Conservation (phyloP, 1,139 yeast species). For the Geotrichum macrosporum region DNA sequence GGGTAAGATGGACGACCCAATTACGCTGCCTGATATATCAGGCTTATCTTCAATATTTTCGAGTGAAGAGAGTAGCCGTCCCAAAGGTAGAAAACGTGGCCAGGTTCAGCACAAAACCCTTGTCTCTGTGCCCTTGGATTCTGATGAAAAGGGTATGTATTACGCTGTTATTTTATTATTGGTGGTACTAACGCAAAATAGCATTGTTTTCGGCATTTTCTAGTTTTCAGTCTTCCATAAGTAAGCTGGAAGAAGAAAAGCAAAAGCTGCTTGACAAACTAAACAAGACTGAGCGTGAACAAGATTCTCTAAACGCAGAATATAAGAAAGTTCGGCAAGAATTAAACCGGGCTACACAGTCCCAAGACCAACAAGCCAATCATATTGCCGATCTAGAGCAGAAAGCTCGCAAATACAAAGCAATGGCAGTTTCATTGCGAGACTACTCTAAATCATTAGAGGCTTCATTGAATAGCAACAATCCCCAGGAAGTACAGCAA, state of each 20-base stretch:
- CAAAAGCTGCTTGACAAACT: slow-evolving; percentile 16
- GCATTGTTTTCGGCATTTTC: slow-evolving; percentile 30
- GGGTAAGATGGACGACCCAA: slow-evolving; percentile 6
- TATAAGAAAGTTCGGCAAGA: slow-evolving; percentile 20
- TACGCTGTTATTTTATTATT: background rate
- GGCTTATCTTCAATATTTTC: slow-evolving; percentile 31
- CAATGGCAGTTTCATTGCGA: slow-evolving; percentile 23
- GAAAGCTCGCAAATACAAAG: slow-evolving; percentile 26
- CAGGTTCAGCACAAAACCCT: slow-evolving; percentile 27
- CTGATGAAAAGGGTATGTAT: slow-evolving; percentile 28
- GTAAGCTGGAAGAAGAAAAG: slow-evolving; percentile 27
- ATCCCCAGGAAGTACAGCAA: slow-evolving; percentile 17
- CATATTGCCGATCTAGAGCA: slow-evolving; percentile 23
- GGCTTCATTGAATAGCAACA: slow-evolving; percentile 15
- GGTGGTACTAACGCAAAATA: slow-evolving; percentile 4
- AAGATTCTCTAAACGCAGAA: slow-evolving; percentile 22
- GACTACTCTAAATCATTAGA: slow-evolving; percentile 21
- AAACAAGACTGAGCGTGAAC: slow-evolving; percentile 13
- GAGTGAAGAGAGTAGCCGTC: slow-evolving; percentile 23
- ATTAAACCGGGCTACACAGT: slow-evolving; percentile 13
- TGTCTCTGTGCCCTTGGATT: slow-evolving; percentile 31
- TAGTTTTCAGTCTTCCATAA: slow-evolving; percentile 29
- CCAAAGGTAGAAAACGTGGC: slow-evolving; percentile 19
- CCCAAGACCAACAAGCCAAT: slow-evolving; percentile 13
- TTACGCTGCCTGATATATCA: slow-evolving; percentile 28